Conservation (phyloP, 140 eudicot genomes). For the Bidens hawaiensis region DNA sequence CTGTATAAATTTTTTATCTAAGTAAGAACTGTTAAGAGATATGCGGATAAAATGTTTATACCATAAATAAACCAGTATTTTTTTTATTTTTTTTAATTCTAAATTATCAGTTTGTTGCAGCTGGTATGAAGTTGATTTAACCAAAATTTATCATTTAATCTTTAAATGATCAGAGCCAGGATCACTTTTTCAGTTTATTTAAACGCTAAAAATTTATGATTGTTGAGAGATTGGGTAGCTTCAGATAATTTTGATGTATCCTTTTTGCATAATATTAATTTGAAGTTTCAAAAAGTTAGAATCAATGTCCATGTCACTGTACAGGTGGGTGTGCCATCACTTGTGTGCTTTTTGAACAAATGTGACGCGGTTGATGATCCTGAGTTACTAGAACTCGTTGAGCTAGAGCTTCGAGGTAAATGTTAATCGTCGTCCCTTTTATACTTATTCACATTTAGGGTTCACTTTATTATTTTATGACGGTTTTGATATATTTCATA, state of each 20-base stretch:
- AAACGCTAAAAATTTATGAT: no score
- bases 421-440: background rate
- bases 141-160: background rate
- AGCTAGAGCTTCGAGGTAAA: slow-evolving; percentile 82
- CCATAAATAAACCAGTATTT: no score
- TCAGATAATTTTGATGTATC: no score
- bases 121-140: background rate
- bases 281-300: background rate
- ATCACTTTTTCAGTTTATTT: background rate
- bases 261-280: background rate
- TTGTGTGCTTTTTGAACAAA: slow-evolving; percentile 77
- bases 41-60: background rate
- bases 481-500: background rate
- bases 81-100: no score
- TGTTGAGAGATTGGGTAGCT: background rate
- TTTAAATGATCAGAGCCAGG: background rate
- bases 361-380: slow-evolving; percentile 89
- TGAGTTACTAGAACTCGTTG: slow-evolving; percentile 83
- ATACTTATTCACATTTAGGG: background rate
- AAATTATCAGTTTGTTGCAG: background rate
- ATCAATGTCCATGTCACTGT: background rate
- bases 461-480: background rate
- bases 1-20: no score
- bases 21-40: no score
- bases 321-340: slow-evolving; percentile 89